Conservation (phyloP, 176 grass and related monocot species). For the Oropetium thomaeum region DNA sequence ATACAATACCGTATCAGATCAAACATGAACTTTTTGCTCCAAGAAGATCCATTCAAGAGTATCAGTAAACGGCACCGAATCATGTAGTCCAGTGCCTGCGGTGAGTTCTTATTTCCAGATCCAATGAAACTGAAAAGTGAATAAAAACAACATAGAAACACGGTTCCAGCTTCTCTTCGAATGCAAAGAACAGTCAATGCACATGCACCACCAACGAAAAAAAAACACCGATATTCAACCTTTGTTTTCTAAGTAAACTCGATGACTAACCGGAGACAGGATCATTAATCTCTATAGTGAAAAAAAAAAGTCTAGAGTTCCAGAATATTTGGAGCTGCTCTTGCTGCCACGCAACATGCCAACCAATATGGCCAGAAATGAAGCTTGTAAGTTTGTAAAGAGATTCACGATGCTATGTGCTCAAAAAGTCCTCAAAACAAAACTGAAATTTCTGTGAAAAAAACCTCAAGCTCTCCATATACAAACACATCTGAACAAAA, state of each 20-base stretch:
- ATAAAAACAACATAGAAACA: too few relatives aligned
- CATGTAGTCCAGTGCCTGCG: neutral
- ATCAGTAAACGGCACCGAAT: neutral
- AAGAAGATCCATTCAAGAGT: neutral
- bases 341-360: neutral
- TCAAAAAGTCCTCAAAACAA: neutral
- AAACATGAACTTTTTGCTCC: too few relatives aligned
- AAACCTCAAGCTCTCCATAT: neutral
- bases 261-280: neutral
- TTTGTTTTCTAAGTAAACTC: neutral
- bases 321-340: neutral
- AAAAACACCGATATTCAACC: neutral
- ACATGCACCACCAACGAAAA: neutral
- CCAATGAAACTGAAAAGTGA: neutral
- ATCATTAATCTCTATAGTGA: neutral
- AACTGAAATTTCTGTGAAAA: neutral
- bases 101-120: neutral
- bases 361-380: neutral
- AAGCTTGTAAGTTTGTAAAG: neutral
- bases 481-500: constrained; percentile 16
- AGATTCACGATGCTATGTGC: neutral
- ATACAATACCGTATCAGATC: neutral
- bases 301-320: neutral
- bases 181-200: neutral
- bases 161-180: neutral